Conservation (phyloP, 768 basidiomycete genomes). For the Kwoniella dendrophila region DNA sequence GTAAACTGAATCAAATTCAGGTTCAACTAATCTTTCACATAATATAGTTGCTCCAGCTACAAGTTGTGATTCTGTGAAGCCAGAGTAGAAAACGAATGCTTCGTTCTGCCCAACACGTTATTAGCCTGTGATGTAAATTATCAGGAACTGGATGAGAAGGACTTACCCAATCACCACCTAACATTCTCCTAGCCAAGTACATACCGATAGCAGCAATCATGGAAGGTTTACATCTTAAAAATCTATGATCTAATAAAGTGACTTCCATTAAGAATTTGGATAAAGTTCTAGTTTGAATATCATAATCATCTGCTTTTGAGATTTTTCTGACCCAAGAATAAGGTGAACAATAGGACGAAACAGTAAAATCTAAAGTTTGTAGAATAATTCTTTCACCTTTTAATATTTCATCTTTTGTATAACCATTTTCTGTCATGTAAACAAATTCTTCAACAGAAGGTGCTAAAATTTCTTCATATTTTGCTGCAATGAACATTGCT, state of each 20-base stretch:
- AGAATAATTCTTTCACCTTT: constrained; percentile 97
- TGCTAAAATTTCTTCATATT: constrained; percentile 98
- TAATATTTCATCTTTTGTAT: constrained; percentile 90
- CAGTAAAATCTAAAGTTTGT: constrained; percentile 85
- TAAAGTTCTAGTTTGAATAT: constrained; percentile 93
- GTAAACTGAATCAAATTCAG: constrained; percentile 78
- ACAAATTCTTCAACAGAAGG: constrained; percentile 95
- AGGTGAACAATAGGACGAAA: constrained; percentile 97
- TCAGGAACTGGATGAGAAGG: constrained; percentile 17
- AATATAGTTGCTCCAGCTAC: constrained; percentile 77
- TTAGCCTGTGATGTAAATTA: constrained; percentile 20
- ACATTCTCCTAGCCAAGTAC: constrained; percentile 93
- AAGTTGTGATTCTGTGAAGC: constrained; percentile 85
- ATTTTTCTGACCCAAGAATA: constrained; percentile 99
- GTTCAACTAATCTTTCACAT: constrained; percentile 76
- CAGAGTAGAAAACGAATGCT: constrained; percentile 88
- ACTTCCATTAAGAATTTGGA: constrained; percentile 98
- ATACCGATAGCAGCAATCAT: constrained; percentile 93
- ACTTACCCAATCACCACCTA: constrained; percentile 94
- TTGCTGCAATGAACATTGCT: constrained; percentile 97
- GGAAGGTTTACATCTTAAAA: constrained; percentile 90
- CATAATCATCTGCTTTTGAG: constrained; percentile 98
- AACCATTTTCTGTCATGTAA: constrained; percentile 94
- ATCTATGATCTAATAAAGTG: constrained; percentile 86
- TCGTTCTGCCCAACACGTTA: constrained; percentile 67